Base-by-base conservation (phyloP, 2,329 filamentous ascomycete genomes). In the Tolypocladium amazonense region DNA sequence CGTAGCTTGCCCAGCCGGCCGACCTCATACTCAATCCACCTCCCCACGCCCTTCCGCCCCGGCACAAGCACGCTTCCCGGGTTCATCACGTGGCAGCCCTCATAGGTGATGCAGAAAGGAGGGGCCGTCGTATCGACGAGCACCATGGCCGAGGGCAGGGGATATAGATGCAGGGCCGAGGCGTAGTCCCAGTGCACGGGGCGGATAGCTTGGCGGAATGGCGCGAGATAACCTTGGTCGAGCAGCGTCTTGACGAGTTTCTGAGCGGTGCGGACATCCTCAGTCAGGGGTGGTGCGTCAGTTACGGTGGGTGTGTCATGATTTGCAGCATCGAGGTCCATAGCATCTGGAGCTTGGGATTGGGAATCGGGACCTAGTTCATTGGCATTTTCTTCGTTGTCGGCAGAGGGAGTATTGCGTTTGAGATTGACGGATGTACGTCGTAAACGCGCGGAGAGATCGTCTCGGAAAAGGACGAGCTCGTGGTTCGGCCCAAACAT, bases 31-130 rank as follows among this genome's bases (percentile, higher is more conserved):
- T 97, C 94, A 1, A 93, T 81, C 93, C 94, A 97, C 63, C 87
- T 81, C 7, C 86, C 89, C 8, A 87, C 83, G 4, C 86, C 85
- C 63, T 85, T 83, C 58, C 86, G 81, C 0, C 87, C 88, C 0
- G 83, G 77, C 0, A 90, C 86, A 30, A 95, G 80, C 56, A 99
- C 73, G 56, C 82, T 81, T 7, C 92, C 91, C 0, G 94, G 92
- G 71, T 99, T 99, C 83, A 99, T 87, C 39, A 97, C 92, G 75
- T 94, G 90, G 69, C 94, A 97, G 0, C 92, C 93, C 73, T 96
- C 93, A 69, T 97, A 97, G 18, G 90, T 96, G 64, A 97, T 79
- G 58, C 88, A 88, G 69, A 96, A 99, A 0, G 91, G 82, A 18
- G 89, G 87, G 12, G 88, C 87, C 50, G 92, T 90, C 0, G 88